These are phyloP conservation scores for Orobanche coerulescens DNA, from an alignment of 257 asterid species.

Conservation along the genomic window DNA sequence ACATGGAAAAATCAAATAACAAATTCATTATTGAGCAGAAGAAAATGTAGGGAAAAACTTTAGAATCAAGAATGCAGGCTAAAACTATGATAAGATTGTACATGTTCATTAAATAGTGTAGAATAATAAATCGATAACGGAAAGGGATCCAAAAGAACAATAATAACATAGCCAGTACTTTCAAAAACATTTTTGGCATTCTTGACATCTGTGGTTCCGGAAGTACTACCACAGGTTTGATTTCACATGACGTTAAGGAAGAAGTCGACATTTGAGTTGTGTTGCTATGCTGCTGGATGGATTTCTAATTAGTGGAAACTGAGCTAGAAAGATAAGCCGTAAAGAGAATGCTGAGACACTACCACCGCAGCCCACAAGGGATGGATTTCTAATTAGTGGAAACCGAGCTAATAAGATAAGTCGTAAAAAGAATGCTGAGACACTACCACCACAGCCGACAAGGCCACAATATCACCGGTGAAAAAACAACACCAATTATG, in stretches of 20 bases:
- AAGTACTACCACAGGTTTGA: too few species aligned
- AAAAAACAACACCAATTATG: neutral
- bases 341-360: neutral
- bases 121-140: too few species aligned
- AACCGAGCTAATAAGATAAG: neutral
- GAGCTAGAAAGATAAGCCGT: neutral
- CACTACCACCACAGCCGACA: neutral
- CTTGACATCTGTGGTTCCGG: too few species aligned
- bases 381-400: too few species aligned
- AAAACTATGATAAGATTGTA: neutral
- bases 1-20: constrained; percentile 29
- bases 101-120: too few species aligned
- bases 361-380: neutral
- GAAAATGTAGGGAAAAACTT: neutral
- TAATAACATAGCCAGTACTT: too few species aligned
- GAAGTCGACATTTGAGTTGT: too few species aligned
- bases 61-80: constrained; percentile 1
- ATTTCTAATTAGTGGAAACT: too few species aligned
- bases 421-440: neutral
- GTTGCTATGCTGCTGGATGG: too few species aligned
- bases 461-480: neutral
- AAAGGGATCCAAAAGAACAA: too few species aligned
- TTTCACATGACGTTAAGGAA: too few species aligned
- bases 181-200: too few species aligned
- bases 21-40: constrained; percentile 9